Conservation (phyloP, 2,329 filamentous ascomycete genomes). For the Cladosporium phlei region DNA sequence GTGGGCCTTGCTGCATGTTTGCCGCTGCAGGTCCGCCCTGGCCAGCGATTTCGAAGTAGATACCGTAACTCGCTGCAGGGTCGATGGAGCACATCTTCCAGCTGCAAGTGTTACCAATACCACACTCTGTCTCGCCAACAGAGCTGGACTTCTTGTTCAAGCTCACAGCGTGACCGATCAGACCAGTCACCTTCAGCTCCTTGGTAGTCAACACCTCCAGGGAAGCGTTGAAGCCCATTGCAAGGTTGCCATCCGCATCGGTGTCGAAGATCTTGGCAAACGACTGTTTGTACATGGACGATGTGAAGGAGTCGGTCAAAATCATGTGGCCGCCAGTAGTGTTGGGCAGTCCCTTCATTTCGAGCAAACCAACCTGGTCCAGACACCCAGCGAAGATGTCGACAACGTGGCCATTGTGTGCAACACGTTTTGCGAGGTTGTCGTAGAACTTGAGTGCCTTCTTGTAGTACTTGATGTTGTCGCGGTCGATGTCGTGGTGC, state of each 20-base stretch:
- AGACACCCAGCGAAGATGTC: constrained; percentile 97
- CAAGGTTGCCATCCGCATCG: constrained; percentile 84
- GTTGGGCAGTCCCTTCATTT: constrained; percentile 97
- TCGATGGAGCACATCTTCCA: constrained; percentile 99
- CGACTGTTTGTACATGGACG: constrained; percentile 98
- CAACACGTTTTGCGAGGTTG: constrained; percentile 82
- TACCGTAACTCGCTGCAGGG: constrained; percentile 84
- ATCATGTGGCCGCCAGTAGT: constrained; percentile 98
- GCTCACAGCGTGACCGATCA: constrained; percentile 94
- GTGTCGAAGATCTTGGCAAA: constrained; percentile 97
- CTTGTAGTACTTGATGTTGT: constrained; percentile 99
- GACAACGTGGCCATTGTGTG: constrained; percentile 94
- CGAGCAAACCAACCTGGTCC: constrained; percentile 91
- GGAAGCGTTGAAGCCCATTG: constrained; percentile 98
- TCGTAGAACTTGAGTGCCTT: constrained; percentile 99
- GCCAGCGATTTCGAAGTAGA: constrained; percentile 96
- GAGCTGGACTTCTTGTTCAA: constrained; percentile 97
- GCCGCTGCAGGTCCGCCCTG: constrained; percentile 70
- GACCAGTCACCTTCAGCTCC: constrained; percentile 93
- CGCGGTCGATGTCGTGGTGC: constrained; percentile 96
- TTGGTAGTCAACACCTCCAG: constrained; percentile 96
- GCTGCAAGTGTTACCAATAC: constrained; percentile 95
- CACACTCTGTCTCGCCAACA: constrained; percentile 95
- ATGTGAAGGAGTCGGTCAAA: constrained; percentile 94
- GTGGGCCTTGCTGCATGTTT: constrained; percentile 77